A percentile compares a stretch with the other conserved stretches of the same genome.
Evolutionary conservation across 352 stramenopile genomes (phyloP).

Genomic region (Phytophthora pistaciae): DNA sequence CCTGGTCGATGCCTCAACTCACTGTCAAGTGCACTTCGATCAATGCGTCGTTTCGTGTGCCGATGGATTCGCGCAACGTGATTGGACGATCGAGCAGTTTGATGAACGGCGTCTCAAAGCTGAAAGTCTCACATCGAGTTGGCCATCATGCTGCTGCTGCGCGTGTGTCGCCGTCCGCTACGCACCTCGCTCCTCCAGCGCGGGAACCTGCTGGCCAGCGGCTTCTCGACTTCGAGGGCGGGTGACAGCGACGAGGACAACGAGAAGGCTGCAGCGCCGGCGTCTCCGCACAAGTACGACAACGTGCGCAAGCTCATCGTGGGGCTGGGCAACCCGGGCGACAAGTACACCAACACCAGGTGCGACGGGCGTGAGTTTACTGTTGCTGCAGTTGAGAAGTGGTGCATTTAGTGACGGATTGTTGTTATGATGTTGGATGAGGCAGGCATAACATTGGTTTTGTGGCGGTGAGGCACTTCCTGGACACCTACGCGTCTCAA

Average conservation of each 20-base stretch:
- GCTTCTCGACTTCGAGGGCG: slow-evolving; percentile 18
- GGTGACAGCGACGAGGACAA: not conserved
- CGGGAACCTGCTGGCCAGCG: slow-evolving; percentile 12
- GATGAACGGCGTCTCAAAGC: not conserved
- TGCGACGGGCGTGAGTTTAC: slow-evolving; percentile 20
- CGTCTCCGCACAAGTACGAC: slow-evolving; percentile 54
- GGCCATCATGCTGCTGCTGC: slow-evolving; percentile 12
- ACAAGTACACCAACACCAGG: slow-evolving; percentile 86
- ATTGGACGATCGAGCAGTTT: not conserved
- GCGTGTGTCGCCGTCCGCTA: slow-evolving; percentile 16
- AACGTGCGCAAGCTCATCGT: slow-evolving; percentile 86
- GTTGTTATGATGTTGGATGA: not conserved
- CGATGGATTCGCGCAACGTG: not conserved
- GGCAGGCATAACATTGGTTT: slow-evolving; percentile 87
- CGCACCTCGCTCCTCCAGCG: slow-evolving; percentile 6
- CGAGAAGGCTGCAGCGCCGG: slow-evolving; percentile 1
- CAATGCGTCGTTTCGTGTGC: slow-evolving; percentile 27
- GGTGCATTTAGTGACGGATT: not conserved
- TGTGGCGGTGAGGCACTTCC: slow-evolving; percentile 69
- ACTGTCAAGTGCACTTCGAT: not conserved
- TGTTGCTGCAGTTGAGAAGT: not conserved
- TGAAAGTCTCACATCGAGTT: not conserved
- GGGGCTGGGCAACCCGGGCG: slow-evolving; percentile 84
- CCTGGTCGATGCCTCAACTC: not conserved
- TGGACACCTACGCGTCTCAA: slow-evolving; percentile 68